These are phyloP conservation scores for Cytospora piceae DNA, from an alignment of 2,329 filamentous ascomycete species.

Conservation along the genomic window DNA sequence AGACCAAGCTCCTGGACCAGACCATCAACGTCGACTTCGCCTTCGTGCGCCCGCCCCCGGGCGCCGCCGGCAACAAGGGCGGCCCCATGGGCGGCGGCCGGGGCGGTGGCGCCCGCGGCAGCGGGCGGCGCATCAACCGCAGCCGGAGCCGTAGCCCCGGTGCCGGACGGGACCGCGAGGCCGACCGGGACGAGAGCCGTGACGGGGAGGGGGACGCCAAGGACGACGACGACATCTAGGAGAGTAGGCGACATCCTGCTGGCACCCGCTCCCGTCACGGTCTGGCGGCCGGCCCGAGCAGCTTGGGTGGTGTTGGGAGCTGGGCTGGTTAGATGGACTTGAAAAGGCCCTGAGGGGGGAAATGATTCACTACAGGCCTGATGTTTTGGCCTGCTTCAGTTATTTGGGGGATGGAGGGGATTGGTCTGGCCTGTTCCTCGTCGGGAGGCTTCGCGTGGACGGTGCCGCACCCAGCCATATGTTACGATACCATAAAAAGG, in stretches of 20 bases:
- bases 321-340: neutral
- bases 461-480: neutral
- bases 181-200: conserved; percentile 20
- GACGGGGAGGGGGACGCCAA: neutral
- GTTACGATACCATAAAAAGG: conserved; percentile 3
- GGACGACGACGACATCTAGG: conserved; percentile 19
- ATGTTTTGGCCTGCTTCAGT: neutral
- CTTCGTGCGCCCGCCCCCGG: conserved; percentile 78
- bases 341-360: neutral
- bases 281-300: neutral
- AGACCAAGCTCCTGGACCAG: conserved; percentile 79
- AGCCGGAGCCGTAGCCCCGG: conserved; percentile 49
- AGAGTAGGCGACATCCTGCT: neutral
- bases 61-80: conserved; percentile 47
- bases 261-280: conserved; percentile 3
- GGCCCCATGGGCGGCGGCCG: conserved; percentile 42
- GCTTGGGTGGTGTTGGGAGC: conserved; percentile 4
- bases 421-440: neutral
- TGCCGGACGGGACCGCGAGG: conserved; percentile 33
- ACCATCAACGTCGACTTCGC: conserved; percentile 82
- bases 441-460: neutral
- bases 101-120: conserved; percentile 46
- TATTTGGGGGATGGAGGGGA: neutral
- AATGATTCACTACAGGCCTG: neutral
- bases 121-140: conserved; percentile 41